Evolutionary conservation across 2,329 filamentous ascomycete genomes (phyloP), one percentile per base, ranked within the genome.

Genomic region (Clonostachys sp.): DNA sequence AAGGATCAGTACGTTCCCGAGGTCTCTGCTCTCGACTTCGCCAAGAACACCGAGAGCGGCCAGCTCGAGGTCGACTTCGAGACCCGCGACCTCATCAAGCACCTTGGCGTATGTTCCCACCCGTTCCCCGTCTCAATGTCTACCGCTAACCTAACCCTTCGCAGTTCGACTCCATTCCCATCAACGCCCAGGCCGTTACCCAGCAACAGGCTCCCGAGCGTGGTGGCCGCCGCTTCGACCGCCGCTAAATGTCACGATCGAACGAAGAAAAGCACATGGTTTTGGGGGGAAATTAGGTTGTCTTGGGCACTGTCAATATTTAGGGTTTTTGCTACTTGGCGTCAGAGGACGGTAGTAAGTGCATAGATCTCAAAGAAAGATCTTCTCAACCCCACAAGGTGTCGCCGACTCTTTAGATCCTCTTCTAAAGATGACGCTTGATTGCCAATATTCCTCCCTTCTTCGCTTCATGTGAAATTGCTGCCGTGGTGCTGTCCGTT

Each of bases 1-100:
- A 99, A 99, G 89, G 94, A 99, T 82, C 94, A 99, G 83, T 99
- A 96, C 81, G 94, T 99, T 59, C 94, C 94, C 68, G 94, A 99
- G 80, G 83, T 99, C 64, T 99, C 95, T 53, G 94, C 94, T 69
- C 88, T 99, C 71, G 94, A 99, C 83, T 95, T 96, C 81, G 85
- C 87, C 68, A 90, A 96, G 83, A 90, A 88, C 79, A 84, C 83
- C 72, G 94, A 97, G 80, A 87, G 78, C 69, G 94, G 94, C 67
- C 86, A 91, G 75, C 83, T 99, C 65, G 92, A 97, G 64, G 88
- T 96, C 68, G 94, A 99, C 72, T 76, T 83, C 73, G 94, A 99
- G 81, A 99, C 94, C 73, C 97, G 96, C 87, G 94, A 97, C 70
- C 81, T 99, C 64, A 84, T 99, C 70, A 99, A 99, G 89, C 89